Percentiles rank a stretch among this genome's conserved stretches.
Conservation (phyloP, 2,329 filamentous ascomycete species). For the Venturia aucupariae region DNA sequence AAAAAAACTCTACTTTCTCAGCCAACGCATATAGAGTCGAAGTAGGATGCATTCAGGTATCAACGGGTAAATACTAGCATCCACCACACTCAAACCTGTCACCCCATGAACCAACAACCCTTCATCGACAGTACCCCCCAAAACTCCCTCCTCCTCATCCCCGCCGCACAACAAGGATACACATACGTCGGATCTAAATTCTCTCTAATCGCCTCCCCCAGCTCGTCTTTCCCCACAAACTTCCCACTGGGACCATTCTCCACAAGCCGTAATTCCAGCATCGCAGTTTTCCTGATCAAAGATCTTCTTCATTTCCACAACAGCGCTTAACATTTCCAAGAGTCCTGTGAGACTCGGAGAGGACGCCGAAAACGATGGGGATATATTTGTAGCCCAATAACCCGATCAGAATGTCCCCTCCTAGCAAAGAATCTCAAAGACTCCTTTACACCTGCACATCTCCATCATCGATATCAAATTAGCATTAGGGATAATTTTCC, state of each 20-base stretch:
- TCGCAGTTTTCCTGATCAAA: conserved; percentile 15
- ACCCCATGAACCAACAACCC: conserved; percentile 23
- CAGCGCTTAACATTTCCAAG: background rate
- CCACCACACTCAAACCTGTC: conserved; percentile 20
- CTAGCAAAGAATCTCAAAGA: background rate
- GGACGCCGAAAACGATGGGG: background rate
- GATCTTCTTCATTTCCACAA: conserved; percentile 17
- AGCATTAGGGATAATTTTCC: too few relatives aligned
- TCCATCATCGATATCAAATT: too few relatives aligned
- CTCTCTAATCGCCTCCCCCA: conserved; percentile 19
- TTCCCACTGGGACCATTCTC: conserved; percentile 23
- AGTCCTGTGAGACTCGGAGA: conserved; percentile 1
- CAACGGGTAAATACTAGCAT: conserved; percentile 18
- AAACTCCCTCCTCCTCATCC: conserved; percentile 22
- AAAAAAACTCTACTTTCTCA: background rate
- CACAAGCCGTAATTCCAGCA: conserved; percentile 20
- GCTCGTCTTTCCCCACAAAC: conserved; percentile 21
- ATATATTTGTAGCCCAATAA: background rate
- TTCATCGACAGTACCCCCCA: conserved; percentile 23
- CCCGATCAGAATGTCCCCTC: background rate
- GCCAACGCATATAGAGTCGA: conserved; percentile 21
- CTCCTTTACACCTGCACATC: too few relatives aligned
- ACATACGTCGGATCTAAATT: conserved; percentile 10
- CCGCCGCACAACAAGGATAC: conserved; percentile 25
- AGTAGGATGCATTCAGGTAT: conserved; percentile 16